Evolutionary conservation across 495 filamentous ascomycete genomes (phyloP), one percentile per base, ranked within the genome.

Genomic region (Hypoxylon lenormandii): DNA sequence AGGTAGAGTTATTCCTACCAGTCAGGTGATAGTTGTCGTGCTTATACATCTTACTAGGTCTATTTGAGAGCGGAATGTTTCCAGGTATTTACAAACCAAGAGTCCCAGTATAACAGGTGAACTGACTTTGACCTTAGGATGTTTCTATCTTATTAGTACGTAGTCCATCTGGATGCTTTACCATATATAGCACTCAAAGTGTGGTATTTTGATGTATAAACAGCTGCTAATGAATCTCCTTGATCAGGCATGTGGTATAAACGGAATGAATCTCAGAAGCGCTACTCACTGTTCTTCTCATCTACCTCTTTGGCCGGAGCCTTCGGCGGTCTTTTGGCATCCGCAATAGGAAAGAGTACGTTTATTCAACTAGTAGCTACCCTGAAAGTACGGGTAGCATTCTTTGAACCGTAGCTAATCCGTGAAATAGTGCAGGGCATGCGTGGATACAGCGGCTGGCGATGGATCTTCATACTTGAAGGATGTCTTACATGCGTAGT

Each of bases 11-110:
- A 16, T 30, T 36, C n/a, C 53, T 48, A 13, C n/a, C 45, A 30
- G 7, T 12, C 47, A 1, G 37, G 2, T 28, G 21, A 45, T 26
- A 2, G 5, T 11, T 6, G 8, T 36, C 40, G 13, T 52, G 15
- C 54, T 66, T 45, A 66, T 53, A 28, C 0, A 1, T 11, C 3
- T 51, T 66, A 26, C 5, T 5, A 66, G 94, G 94, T 13, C 54
- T 97, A 3, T 93, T 93, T 60, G 94, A 98, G 79, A 88, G 91
- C 0, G 94, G 91, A 76, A 93, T 94, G 89, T 97, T 96, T 72
- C 92, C 92, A 0, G 92, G 73, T 76, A 66, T 60, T 43, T 63
- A 30, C 0, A 23, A 8, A 47, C 4, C 85, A 78, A 78, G 74
- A 58, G 75, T 76, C 21, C 4, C 13, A 4, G 26, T 18, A 48